Base-by-base conservation (phyloP, 768 basidiomycete genomes). In the Suillus tomentosus region DNA sequence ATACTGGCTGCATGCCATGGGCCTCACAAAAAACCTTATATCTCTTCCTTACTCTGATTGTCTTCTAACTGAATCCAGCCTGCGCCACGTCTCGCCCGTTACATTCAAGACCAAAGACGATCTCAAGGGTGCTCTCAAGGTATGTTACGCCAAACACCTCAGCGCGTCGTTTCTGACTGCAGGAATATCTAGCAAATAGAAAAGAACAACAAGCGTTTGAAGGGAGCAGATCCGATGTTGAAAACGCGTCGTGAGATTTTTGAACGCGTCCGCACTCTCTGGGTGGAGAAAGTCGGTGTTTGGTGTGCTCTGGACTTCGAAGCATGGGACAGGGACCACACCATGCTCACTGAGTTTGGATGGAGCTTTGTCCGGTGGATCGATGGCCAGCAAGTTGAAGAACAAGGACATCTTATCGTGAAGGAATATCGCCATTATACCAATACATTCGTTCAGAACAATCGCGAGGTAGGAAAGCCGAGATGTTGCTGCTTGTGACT, bases 261-360 rank as follows among this genome's bases (percentile, higher is more conserved):
- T 71, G 91, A 94, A 71, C 84, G 83, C 6, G 82, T 87, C 31
- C 87, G 92, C 19, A 72, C 80, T 3, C 79, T 86, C 60, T 94
- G 88, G 87, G 75, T 77, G 0, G 81, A 82, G 64, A 85, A 87
- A 71, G 80, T 73, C 31, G 92, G 91, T 48, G 83, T 84, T 5
- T 94, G 91, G 90, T 84, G 84, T 70, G 85, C 92, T 17, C 75
- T 94, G 59, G 94, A 95, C 73, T 88, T 95, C 66, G 94, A 95
- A 75, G 85, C 83, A 19, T 95, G 92, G 92, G 94, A 95, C 71
- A 74, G 75, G 48, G 90, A 92, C 50, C 90, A 92, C 69, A 83
- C 78, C 1, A 66, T 88, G 24, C 79, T 94, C 66, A 93, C 91
- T 31, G 94, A 96, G 72, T 89, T 92, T 68, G 94, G 94, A n/a